Base-by-base conservation (phyloP, 2,329 filamentous ascomycete genomes). In the Curvularia hawaiiensis region DNA sequence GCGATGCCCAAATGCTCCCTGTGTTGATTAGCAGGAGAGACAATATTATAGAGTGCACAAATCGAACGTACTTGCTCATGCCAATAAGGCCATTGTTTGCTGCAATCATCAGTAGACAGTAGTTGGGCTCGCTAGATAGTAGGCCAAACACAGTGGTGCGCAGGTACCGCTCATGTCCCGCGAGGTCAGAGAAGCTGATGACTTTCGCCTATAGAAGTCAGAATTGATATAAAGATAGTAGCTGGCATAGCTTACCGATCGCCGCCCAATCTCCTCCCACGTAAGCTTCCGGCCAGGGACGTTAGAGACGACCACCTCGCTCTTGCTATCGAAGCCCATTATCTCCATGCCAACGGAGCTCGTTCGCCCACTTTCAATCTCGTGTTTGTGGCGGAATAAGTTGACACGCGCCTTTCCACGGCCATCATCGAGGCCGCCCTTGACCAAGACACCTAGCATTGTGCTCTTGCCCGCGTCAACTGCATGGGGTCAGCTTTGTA, bases 381-480 rank as follows among this genome's bases (percentile, higher is more conserved):
- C 95, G 72, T 99, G 95, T 78, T 99, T 98, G 77, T 99, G 95
- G 16, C 95, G 87, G 79, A 99, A 99, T 12, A 99, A 86, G 64
- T 97, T 98, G 50, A 99, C 91, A 61, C 95, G 89, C 45, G 95
- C 94, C 76, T 91, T 94, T 12, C 95, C 95, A 72, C 95, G 86
- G 16, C 95, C 95, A 77, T 99, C 95, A 69, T 99, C 95, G 2
- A 99, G 86, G 50, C 91, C 91, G 5, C 95, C 95, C 78, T 98
- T 98, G 7, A 98, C 95, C 6, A 99, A 82, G 1, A 99, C 95
- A 43, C 95, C 95, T 2, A 99, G 82, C 85, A 98, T 90, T 28
- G 95, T 98, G 73, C 91, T 96, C 79, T 99, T 99, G 0, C 95
- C 95, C 10, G 95, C 95, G 75, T 99, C 95, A 53, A 99, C 90